Evolutionary conservation across 2,329 filamentous ascomycete genomes (phyloP), one percentile per base, ranked within the genome.

Genomic region (Xylaria sp.): DNA sequence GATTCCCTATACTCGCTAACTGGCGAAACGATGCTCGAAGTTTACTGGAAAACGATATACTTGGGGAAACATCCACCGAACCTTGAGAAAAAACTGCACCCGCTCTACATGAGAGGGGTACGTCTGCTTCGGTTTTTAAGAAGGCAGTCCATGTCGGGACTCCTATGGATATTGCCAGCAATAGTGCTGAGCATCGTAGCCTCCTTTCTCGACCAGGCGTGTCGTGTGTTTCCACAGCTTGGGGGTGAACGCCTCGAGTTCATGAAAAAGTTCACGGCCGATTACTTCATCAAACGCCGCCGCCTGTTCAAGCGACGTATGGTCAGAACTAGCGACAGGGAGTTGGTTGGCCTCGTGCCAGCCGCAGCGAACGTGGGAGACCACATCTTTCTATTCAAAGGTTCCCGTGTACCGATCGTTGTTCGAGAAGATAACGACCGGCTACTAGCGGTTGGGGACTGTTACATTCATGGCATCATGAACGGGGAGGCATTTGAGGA

Each of bases 231-330:
- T 21, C 44, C 44, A 3, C 44, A 21, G 44, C 44, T 47, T 21
- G 44, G 44, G 5, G 5, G 44, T 5, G 44, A 47, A 47, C 44
- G 44, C 18, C n/a, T 47, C n/a, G n/a, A n/a, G 2, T 47, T 47
- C n/a, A 10, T 47, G 44, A 47, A 47, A 21, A 47, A 21, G 5
- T 47, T 9, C n/a, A 47, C 44, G 44, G 44, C 44, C 8, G 44
- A 47, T 21, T 47, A 47, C n/a, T 47, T 47, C 44, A 47, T 47
- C 44, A 47, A 47, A 47, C 44, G 44, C n/a, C 44, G 44, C n/a
- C n/a, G n/a, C 6, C 18, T 47, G 8, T 47, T 47, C 44, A 47
- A 21, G n/a, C 44, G n/a, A 21, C 44, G 44, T 2, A 47, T 47
- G 44, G 8, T 47, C n/a, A 47, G 44, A 47, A 47, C 44, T 4